Base-by-base conservation (phyloP, 1,284 basidiomycete species). In the Malassezia sympodialis region DNA sequence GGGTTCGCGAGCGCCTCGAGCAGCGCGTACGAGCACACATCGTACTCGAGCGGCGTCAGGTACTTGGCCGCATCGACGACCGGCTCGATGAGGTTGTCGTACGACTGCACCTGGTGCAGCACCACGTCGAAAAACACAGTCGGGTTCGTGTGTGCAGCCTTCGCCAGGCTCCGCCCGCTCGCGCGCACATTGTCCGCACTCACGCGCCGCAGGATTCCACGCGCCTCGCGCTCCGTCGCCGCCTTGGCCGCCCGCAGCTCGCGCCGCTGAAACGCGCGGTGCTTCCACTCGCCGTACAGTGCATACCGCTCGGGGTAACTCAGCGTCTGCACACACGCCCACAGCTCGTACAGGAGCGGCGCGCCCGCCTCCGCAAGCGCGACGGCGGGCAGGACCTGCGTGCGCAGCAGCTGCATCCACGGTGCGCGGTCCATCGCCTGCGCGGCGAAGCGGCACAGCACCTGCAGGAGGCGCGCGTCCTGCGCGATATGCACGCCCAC, bases 261-360 rank as follows among this genome's bases (percentile, higher is more conserved):
- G 37, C 62, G 76, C 62, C 60, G 76, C 51, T 76, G 76, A 63
- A 77, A 79, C n/a, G 78, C 82, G 45, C 79, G 78, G 51, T 83
- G 81, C 76, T 87, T 86, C 94, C 93, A 96, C 77, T 98, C 91
- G 45, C 91, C 94, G 68, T 98, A 96, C 26, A 98, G 78, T 34
- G 81, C 81, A 82, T 88, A 96, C 3, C 94, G 86, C 42, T 82
- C 79, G 7, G 84, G 82, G 53, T 84, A 85, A 44, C 87, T 83
- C 72, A 87, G 87, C 58, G 82, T 81, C 37, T 82, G 79, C 45
- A 98, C 80, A 42, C 96, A 81, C 59, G 51, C 55, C 72, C 72
- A 74, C 3, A 73, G 49, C 59, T 73, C 72, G 44, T 63, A 59
- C 10, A 69, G 54, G 12, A 74, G 55, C 12, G 87, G 87, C 66